Evolutionary conservation across 352 stramenopile genomes (phyloP), one percentile per base, ranked within the genome.

Genomic region (Phytophthora capsici): DNA sequence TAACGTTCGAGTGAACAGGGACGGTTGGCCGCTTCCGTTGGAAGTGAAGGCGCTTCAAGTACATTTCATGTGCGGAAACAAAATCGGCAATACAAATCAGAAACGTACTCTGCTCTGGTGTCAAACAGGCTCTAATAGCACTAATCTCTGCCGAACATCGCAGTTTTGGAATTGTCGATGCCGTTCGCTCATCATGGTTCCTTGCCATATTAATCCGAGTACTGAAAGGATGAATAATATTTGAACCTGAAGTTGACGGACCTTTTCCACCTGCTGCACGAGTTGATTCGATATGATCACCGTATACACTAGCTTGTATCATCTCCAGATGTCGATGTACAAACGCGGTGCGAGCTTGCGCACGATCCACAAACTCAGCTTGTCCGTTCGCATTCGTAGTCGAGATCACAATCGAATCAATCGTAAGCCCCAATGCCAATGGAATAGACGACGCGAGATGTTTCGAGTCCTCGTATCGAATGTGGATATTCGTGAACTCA

Each of bases 311-410:
- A 2, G 74, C 69, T 26, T 84, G 65, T 3, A 65, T 49, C 48
- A 95, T 70, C 32, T 93, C 84, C 9, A 94, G 53, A 6, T 69
- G 80, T 30, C 89, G 86, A 69, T 95, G 87, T 10, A 95, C 84
- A 47, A 95, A 94, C 10, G 86, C 84, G 45, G 87, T 93, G 45
- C 89, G 81, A 20, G 84, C 88, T 30, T 90, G 82, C 3, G 84
- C 72, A 1, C 85, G 86, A 49, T 95, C 87, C 36, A 95, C 74
- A 48, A 95, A 95, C 23, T 86, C 82, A 1, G 80, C 75, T 56
- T 91, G 80, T 34, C 85, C 87, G 53, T 92, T 95, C 0, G 87
- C 85, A 45, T 95, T 95, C 7, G 87, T 94, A 0, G 84, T 93
- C 40, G 72, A 78, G 34, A 88, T 70, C 9, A 78, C 51, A 46